phyloP scores from a whole-genome alignment of 441 rosid genomes.

The Pelargonium australe region DNA sequence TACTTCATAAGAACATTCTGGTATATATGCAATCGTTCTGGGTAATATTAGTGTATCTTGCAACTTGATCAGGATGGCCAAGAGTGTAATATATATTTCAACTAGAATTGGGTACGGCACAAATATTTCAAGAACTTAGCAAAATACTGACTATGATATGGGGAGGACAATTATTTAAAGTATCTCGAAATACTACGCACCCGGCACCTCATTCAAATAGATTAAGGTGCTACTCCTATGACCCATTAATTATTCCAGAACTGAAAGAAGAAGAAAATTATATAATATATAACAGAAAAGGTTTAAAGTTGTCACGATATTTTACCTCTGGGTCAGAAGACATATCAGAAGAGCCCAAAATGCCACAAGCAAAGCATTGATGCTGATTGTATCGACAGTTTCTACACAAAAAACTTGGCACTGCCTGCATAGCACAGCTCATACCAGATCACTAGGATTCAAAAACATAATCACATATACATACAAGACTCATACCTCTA shows the following conservation, averaged over 20 bases:
- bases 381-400: conserved; percentile 72
- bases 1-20: conserved; percentile 3
- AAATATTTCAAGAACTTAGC: background rate
- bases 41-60: background rate
- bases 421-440: conserved; percentile 37
- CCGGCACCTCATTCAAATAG: background rate
- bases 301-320: conserved; percentile 13
- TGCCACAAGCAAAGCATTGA: conserved; percentile 81
- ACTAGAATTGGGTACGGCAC: background rate
- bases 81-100: background rate
- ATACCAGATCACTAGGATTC: conserved; percentile 12
- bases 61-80: conserved; percentile 5
- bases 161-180: background rate
- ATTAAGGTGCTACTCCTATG: background rate
- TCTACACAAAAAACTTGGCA: conserved; percentile 49
- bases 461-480: conserved; percentile 16
- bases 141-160: background rate
- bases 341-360: conserved; percentile 73
- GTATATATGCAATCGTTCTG: background rate
- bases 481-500: conserved; percentile 41
- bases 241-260: background rate
- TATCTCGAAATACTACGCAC: background rate
- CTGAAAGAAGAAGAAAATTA: background rate
- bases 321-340: conserved; percentile 64
- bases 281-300: background rate